These are phyloP conservation scores for Leccinum broughii DNA, from an alignment of 768 basidiomycete species.

Conservation along the genomic window DNA sequence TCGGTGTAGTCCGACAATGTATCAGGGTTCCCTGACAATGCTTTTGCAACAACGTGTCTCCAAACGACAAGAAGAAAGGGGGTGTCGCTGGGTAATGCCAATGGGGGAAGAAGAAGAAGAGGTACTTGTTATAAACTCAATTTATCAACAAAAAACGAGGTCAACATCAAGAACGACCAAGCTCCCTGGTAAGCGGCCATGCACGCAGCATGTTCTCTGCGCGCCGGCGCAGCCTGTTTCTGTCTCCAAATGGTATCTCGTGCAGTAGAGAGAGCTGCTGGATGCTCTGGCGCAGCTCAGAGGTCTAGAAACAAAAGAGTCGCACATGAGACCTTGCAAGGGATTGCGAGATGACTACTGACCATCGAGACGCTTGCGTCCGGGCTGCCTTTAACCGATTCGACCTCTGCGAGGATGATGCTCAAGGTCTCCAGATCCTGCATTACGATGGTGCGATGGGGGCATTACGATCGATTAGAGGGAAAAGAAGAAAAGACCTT, in stretches of 20 bases:
- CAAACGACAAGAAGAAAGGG: background rate
- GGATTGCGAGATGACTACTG: conserved; percentile 3
- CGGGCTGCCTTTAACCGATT: conserved; percentile 23
- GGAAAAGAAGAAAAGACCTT: background rate
- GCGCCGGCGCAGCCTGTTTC: conserved; percentile 26
- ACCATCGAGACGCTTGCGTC: conserved; percentile 15
- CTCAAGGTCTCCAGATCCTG: conserved; percentile 29
- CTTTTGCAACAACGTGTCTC: background rate
- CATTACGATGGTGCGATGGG: conserved; percentile 6
- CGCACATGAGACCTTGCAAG: background rate
- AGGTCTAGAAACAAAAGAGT: conserved; percentile 11
- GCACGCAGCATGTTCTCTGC: conserved; percentile 17
- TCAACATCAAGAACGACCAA: conserved; percentile 2
- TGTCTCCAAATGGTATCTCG: conserved; percentile 34
- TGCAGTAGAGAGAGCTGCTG: conserved; percentile 27
- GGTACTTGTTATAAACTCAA: background rate
- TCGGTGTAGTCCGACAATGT: background rate
- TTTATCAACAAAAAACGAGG: background rate
- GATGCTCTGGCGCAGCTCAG: conserved; percentile 21
- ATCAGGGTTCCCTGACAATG: background rate
- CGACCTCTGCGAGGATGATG: conserved; percentile 31
- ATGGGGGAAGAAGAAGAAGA: background rate
- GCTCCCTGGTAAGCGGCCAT: conserved; percentile 14
- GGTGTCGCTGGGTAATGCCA: background rate
- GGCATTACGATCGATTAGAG: background rate